These are phyloP conservation scores for Ophiobolus disseminans DNA, from an alignment of 2,329 filamentous ascomycete species.

Conservation along the genomic window DNA sequence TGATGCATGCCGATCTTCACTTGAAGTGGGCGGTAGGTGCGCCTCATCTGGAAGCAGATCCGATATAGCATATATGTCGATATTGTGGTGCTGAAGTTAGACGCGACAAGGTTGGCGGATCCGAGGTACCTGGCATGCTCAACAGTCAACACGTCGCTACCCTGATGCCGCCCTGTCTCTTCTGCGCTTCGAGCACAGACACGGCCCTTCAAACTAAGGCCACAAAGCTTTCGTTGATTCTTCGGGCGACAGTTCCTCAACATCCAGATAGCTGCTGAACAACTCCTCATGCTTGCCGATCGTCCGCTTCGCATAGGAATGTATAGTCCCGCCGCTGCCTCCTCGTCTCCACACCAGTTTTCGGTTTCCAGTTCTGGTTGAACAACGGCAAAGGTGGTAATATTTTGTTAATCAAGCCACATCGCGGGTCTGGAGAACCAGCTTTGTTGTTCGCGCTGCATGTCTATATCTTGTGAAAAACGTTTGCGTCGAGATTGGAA, in stretches of 20 bases:
- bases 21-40: not conserved
- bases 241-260: constrained; percentile 1
- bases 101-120: too few species aligned
- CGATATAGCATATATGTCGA: not conserved
- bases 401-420: constrained; percentile 37
- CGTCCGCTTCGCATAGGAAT: constrained; percentile 15
- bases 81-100: too few species aligned
- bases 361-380: constrained; percentile 45
- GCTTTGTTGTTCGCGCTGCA: constrained; percentile 46
- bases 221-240: not conserved
- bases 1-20: not conserved
- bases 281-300: constrained; percentile 14
- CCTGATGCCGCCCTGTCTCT: not conserved
- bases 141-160: not conserved
- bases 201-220: not conserved
- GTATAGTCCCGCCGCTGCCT: constrained; percentile 14
- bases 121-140: too few species aligned
- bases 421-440: constrained; percentile 24
- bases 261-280: constrained; percentile 21
- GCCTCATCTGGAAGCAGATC: not conserved
- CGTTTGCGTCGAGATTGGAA: constrained; percentile 35
- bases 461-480: constrained; percentile 41
- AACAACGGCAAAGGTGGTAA: constrained; percentile 40
- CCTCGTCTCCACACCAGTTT: constrained; percentile 26
- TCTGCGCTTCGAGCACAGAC: not conserved